Evolutionary conservation across 768 basidiomycete species (phyloP).

Genomic region (Lanmaoa pseudosensibilis): DNA sequence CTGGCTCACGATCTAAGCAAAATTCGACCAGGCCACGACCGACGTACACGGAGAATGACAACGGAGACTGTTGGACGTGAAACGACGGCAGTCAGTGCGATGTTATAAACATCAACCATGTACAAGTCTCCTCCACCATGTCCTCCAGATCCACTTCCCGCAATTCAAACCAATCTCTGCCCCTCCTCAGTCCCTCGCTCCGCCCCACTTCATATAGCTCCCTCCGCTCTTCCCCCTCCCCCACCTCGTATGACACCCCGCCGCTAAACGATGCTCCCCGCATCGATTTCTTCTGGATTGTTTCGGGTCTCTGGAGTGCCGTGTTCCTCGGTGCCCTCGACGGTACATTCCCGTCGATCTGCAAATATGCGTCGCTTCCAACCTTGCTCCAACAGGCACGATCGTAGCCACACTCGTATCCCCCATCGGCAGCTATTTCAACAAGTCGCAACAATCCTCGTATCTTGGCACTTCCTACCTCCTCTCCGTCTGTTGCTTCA

Average conservation of each 20-base stretch:
- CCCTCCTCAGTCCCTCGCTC: constrained; percentile 47
- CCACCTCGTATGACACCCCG: constrained; percentile 27
- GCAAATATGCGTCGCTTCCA: not conserved
- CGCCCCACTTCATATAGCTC: constrained; percentile 44
- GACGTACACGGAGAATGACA: constrained; percentile 36
- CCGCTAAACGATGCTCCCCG: constrained; percentile 49
- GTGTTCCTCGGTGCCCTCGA: constrained; percentile 85
- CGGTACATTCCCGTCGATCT: constrained; percentile 46
- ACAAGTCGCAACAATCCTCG: constrained; percentile 74
- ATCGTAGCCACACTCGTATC: constrained; percentile 84
- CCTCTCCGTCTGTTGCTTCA: constrained; percentile 87
- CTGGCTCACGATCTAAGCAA: not conserved
- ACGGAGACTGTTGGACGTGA: constrained; percentile 10
- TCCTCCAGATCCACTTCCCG: constrained; percentile 31
- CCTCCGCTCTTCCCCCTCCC: constrained; percentile 36
- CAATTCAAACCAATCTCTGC: constrained; percentile 46
- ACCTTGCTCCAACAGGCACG: constrained; percentile 47
- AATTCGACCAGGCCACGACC: constrained; percentile 22
- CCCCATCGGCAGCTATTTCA: constrained; percentile 84
- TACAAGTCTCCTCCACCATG: constrained; percentile 27
- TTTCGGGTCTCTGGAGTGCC: constrained; percentile 77
- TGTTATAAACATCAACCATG: constrained; percentile 19
- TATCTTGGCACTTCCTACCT: constrained; percentile 90
- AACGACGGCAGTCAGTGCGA: constrained; percentile 19
- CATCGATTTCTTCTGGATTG: constrained; percentile 64